phyloP scores from a whole-genome alignment of 192 early-diverging fungal genomes.

The Podila verticillata region DNA sequence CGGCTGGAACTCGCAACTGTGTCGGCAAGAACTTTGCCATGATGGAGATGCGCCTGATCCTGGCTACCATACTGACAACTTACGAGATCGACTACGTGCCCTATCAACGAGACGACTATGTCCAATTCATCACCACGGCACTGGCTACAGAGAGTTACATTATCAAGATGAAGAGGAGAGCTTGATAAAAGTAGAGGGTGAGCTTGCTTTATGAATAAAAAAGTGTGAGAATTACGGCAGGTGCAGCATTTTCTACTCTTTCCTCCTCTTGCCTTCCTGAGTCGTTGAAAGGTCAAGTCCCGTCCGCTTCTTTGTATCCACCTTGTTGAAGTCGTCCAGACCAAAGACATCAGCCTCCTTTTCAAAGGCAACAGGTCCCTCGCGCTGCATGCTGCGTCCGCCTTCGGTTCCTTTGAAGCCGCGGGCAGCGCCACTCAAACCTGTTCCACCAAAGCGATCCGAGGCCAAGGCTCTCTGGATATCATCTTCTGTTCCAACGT shows the following conservation, averaged over 20 bases:
- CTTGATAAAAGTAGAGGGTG: not conserved
- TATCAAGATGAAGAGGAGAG: constrained; percentile 33
- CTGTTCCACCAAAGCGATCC: constrained; percentile 69
- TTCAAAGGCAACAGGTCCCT: constrained; percentile 96
- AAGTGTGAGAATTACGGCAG: not conserved
- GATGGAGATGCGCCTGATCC: constrained; percentile 61
- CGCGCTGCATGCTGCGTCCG: constrained; percentile 61
- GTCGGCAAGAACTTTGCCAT: constrained; percentile 61
- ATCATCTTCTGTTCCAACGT: constrained; percentile 72
- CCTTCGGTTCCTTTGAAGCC: constrained; percentile 78
- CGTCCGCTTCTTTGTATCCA: constrained; percentile 40
- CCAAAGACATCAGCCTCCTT: constrained; percentile 94
- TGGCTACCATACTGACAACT: constrained; percentile 53
- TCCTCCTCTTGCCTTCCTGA: constrained; percentile 46
- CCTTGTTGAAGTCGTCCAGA: constrained; percentile 78
- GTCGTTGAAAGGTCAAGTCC: constrained; percentile 23
- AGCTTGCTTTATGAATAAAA: not conserved
- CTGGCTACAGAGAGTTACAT: constrained; percentile 50
- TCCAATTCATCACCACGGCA: constrained; percentile 54
- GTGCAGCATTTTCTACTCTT: constrained; percentile 13
- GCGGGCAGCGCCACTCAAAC: constrained; percentile 53
- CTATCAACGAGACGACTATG: constrained; percentile 46
- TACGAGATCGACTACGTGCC: constrained; percentile 56
- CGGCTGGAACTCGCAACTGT: constrained; percentile 56
- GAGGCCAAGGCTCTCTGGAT: constrained; percentile 75